Evolutionary conservation across 768 basidiomycete genomes (phyloP), one percentile per base, ranked within the genome.

Genomic region (Leccinum disarticulatum): DNA sequence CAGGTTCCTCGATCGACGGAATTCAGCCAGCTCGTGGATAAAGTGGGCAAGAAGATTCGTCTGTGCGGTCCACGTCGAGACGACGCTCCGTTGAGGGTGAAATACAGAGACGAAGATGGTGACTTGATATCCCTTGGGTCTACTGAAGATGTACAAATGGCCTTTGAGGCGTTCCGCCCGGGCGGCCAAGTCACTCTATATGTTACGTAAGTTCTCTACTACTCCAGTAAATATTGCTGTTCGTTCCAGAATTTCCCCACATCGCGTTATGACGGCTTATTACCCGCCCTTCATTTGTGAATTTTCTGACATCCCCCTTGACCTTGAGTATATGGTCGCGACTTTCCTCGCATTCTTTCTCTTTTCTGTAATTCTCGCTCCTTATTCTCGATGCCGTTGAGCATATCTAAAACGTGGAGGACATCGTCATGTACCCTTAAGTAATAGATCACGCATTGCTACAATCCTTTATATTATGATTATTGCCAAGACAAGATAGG

Each of bases 141-240:
- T 49, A 93, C 93, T 36, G 94, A 96, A 72, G 94, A 96, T 70
- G 90, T 95, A 36, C 90, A 93, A 66, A 93, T 96, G 85, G 94
- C 94, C 41, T 95, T 96, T 64, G 93, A 95, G 75, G 82, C 87
- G 59, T 87, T 84, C 74, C 81, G 85, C 63, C 86, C 88, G 31
- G 88, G 87, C n/a, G 85, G 85, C 61, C 91, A 91, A 74, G 89
- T 93, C 59, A 88, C 86, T 17, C 81, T 93, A 52, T 91, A 85
- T 74, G 91, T 93, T 68, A 87, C 84, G 71, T 92, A 78, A 85
- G 52, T 36, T 46, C 27, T 22, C 13, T 14, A n/a, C 41, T 6
- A 25, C 33, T n/a, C 19, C 35, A 48, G 54, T 49, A 14, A 15
- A 6, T 15, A 57, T 54, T 57, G 58, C 49, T 52, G 33, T 36